A percentile compares a stretch with the other conserved stretches of the same genome.
These are phyloP conservation scores for Russula foetens DNA, from an alignment of 768 basidiomycete species.

Conservation along the genomic window DNA sequence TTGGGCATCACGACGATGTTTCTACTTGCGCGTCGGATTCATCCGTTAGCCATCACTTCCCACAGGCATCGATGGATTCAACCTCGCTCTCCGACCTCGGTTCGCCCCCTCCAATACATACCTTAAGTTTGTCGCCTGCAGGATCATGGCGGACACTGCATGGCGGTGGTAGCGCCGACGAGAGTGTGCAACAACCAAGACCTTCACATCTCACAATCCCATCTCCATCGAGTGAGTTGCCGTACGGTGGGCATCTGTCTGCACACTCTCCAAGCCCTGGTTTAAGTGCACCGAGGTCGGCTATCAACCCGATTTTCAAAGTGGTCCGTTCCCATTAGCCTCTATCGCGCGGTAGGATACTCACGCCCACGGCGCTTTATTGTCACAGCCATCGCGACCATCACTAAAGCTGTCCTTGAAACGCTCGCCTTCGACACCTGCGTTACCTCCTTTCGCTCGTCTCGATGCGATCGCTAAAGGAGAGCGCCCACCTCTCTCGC, in stretches of 20 bases:
- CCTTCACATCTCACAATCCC: slow-evolving; percentile 23
- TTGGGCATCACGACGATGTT: slow-evolving; percentile 63
- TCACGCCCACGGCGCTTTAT: slow-evolving; percentile 7
- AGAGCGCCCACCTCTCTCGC: slow-evolving; percentile 63
- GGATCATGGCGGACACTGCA: slow-evolving; percentile 27
- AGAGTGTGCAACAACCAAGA: slow-evolving; percentile 17
- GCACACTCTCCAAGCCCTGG: slow-evolving; percentile 56
- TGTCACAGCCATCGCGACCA: slow-evolving; percentile 46
- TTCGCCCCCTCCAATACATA: slow-evolving; percentile 72
- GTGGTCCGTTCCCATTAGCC: slow-evolving; percentile 51
- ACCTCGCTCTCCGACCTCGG: slow-evolving; percentile 53
- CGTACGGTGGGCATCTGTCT: slow-evolving; percentile 37
- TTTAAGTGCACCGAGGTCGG: slow-evolving; percentile 48
- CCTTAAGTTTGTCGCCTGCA: slow-evolving; percentile 62
- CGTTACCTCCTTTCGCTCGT: slow-evolving; percentile 71
- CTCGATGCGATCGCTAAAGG: slow-evolving; percentile 79
- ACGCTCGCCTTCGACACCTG: slow-evolving; percentile 33
- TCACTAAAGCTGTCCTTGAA: slow-evolving; percentile 26
- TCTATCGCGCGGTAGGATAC: not conserved
- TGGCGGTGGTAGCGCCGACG: slow-evolving; percentile 20
- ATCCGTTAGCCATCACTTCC: slow-evolving; percentile 64
- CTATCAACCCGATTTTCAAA: slow-evolving; percentile 84
- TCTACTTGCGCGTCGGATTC: slow-evolving; percentile 73
- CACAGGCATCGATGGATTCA: slow-evolving; percentile 59
- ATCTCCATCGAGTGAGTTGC: slow-evolving; percentile 15